Percentiles rank a stretch among this genome's conserved stretches.
phyloP scores from a whole-genome alignment of 768 basidiomycete species.

The Suillus hirtellus region DNA sequence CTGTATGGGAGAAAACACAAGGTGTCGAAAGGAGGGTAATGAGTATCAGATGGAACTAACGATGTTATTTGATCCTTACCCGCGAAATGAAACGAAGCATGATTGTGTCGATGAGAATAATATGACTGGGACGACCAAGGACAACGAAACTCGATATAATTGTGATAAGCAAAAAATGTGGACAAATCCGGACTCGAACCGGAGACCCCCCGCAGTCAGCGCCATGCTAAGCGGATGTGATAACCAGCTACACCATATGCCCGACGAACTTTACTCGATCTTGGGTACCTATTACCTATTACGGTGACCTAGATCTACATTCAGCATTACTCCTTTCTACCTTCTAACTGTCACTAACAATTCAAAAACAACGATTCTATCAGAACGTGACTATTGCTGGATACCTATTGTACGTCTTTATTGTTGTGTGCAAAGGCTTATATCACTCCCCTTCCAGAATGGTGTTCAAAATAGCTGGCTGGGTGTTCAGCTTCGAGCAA shows the following conservation, averaged over 20 bases:
- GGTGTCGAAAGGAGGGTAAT: constrained; percentile 81
- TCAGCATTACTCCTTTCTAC: too few species aligned
- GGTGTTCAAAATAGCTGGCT: background rate
- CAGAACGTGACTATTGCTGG: background rate
- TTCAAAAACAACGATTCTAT: background rate
- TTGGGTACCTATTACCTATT: background rate
- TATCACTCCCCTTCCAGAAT: background rate
- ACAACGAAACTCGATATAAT: background rate
- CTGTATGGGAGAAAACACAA: constrained; percentile 60
- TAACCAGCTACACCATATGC: constrained; percentile 43
- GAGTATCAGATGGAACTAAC: constrained; percentile 51
- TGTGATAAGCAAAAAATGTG: constrained; percentile 23
- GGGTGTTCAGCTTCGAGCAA: background rate
- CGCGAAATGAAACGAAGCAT: background rate
- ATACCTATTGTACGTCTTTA: background rate
- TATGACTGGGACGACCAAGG: background rate
- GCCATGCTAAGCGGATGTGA: constrained; percentile 41
- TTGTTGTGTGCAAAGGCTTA: background rate
- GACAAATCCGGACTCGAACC: constrained; percentile 43
- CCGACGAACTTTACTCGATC: constrained; percentile 2
- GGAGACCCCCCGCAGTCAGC: constrained; percentile 40
- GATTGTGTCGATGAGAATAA: background rate
- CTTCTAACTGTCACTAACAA: background rate
- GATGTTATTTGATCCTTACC: background rate
- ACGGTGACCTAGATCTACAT: background rate